Base-by-base conservation (phyloP, 2,329 filamentous ascomycete species). In the Ceratocystis lukuohia region DNA sequence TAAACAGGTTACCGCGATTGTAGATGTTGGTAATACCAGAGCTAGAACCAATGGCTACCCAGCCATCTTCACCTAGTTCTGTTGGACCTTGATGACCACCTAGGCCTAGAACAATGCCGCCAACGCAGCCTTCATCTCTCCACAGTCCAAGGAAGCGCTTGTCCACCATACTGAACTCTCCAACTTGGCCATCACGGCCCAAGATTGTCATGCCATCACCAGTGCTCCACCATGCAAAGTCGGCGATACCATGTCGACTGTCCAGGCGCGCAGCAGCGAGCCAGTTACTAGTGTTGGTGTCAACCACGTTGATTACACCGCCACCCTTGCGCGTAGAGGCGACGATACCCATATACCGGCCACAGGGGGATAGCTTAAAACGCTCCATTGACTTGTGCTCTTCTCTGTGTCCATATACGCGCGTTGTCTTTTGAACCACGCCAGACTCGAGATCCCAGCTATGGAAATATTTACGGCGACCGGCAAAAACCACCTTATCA, bases 21-120 rank as follows among this genome's bases (percentile, higher is more conserved):
- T 99, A 99, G 69, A 99, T 81, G 75, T 97, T 97, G 67, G 95
- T 85, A 67, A 99, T 89, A 68, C 94, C 94, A 69, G 85, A 91
- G 69, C 84, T 88, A 67, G 88, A 92, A 10, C 94, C 94, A 56
- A 96, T 80, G 0, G 89, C 91, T 15, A 96, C 84, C 91, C 92
- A 99, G 67, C 89, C 82, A 75, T 96, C 89, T 3, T 87, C 87
- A 30, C 92, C 93, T 3, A 92, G 77, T 57, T 77, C 76, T 3
- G 74, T 73, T 7, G 86, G 82, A 0, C 86, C 87, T 72, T 80
- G 79, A 33, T 80, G 79, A 0, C 88, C 89, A 44, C 94, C 93
- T 2, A 97, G 81, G 2, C 86, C 84, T 65, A 99, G 78, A 20
- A 89, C 88, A 0, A 91, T 96, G 12, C 88, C 92, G 65, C 88